Evolutionary conservation across 148 eudicot species (phyloP).

Genomic region (Vaccinium myrtillus): DNA sequence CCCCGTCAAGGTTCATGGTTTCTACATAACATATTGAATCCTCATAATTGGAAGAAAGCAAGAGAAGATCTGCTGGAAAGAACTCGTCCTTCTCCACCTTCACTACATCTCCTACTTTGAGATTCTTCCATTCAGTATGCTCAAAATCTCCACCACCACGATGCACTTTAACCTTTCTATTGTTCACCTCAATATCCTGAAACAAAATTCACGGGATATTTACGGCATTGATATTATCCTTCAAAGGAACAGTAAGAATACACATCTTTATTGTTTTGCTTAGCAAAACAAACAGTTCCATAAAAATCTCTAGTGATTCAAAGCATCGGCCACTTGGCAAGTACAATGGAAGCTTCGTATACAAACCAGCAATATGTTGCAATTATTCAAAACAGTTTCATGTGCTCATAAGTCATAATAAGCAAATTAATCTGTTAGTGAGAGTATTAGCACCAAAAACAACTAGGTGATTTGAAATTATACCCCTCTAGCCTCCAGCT

Average conservation of each 20-base stretch:
- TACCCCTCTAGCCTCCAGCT: neutral
- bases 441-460: neutral
- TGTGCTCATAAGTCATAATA: neutral
- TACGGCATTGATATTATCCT: neutral
- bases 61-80: constrained; percentile 84
- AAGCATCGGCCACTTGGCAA: neutral
- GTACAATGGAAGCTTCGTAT: neutral
- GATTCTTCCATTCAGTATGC: constrained; percentile 57
- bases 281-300: neutral
- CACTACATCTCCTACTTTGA: constrained; percentile 80
- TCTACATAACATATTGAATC: constrained; percentile 90
- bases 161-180: constrained; percentile 65
- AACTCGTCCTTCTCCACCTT: constrained; percentile 83
- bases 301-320: neutral
- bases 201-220: constrained; percentile 8
- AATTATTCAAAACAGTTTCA: neutral
- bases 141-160: constrained; percentile 54
- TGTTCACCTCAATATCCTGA: constrained; percentile 85
- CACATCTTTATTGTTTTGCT: neutral
- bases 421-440: neutral
- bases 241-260: neutral
- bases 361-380: neutral
- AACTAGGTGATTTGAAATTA: neutral
- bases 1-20: constrained; percentile 97
- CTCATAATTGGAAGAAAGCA: constrained; percentile 85